Evolutionary conservation across 2,329 filamentous ascomycete species (phyloP).

Genomic region (Fusarium annulatum): DNA sequence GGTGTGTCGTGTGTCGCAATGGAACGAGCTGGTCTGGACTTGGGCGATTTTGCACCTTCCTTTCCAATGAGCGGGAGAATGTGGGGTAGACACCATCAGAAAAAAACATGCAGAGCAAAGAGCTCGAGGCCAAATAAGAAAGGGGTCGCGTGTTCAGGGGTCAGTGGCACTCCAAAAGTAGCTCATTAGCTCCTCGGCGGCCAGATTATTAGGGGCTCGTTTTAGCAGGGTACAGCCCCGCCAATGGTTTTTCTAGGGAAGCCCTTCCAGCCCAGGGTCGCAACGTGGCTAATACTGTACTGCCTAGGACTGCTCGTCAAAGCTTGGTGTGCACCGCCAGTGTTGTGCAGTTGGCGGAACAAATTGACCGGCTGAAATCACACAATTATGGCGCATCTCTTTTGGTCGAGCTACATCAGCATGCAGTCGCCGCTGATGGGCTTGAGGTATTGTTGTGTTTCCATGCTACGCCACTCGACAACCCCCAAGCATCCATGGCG

Average conservation of each 20-base stretch:
- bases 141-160: constrained; percentile 41
- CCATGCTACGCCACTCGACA: constrained; percentile 8
- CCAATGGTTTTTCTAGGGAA: background rate
- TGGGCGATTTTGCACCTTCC: constrained; percentile 8
- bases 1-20: background rate
- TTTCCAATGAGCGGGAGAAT: constrained; percentile 27
- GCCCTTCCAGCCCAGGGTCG: background rate
- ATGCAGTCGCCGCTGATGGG: background rate
- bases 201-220: constrained; percentile 20
- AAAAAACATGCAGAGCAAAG: background rate
- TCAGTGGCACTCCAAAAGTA: background rate
- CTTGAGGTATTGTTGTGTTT: background rate
- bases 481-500: background rate
- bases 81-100: constrained; percentile 30
- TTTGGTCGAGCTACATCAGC: background rate
- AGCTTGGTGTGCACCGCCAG: background rate
- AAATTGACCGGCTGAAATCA: background rate
- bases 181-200: constrained; percentile 5
- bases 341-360: background rate
- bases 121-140: constrained; percentile 35
- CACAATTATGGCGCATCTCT: background rate
- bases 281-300: constrained; percentile 9
- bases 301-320: background rate
- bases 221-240: constrained; percentile 8
- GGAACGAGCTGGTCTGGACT: constrained; percentile 13